phyloP scores from a whole-genome alignment of 257 asterid genomes.

The Gentiana dahurica region DNA sequence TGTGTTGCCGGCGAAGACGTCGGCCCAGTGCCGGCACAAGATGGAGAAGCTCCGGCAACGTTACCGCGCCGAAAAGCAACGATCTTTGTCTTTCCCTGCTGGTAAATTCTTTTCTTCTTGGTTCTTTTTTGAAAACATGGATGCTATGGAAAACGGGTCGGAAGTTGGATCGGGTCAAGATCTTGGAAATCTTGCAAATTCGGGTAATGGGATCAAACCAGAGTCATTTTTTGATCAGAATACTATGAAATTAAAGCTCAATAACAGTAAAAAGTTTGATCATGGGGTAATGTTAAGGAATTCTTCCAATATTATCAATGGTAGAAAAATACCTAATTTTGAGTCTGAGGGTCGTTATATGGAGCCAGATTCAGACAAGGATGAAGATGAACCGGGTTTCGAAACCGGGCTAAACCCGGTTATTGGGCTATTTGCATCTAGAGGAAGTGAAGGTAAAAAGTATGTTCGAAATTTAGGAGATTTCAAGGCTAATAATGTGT shows the following conservation, averaged over 20 bases:
- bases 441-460: constrained; percentile 28
- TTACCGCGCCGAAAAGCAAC: constrained; percentile 91
- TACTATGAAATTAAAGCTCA: constrained; percentile 55
- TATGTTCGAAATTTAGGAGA: constrained; percentile 17
- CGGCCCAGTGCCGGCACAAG: constrained; percentile 98
- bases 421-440: constrained; percentile 19
- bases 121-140: constrained; percentile 91
- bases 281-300: constrained; percentile 16
- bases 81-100: constrained; percentile 50
- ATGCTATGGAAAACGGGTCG: constrained; percentile 88
- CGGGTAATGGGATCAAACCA: constrained; percentile 27
- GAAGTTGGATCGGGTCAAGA: constrained; percentile 24
- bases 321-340: constrained; percentile 15
- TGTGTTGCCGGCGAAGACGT: constrained; percentile 68
- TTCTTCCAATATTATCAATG: constrained; percentile 7
- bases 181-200: constrained; percentile 13
- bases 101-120: constrained; percentile 78
- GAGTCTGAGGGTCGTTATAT: constrained; percentile 17
- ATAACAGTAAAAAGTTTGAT: constrained; percentile 19
- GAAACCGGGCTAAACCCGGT: constrained; percentile 18
- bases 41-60: constrained; percentile 99
- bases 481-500: constrained; percentile 5
- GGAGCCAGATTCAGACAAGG: constrained; percentile 23
- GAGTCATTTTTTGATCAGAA: constrained; percentile 50
- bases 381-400: constrained; percentile 27